A percentile compares a stretch with the other conserved stretches of the same genome.
These are phyloP conservation scores for Pseudotsuga menziesii DNA, from an alignment of 75 land plant genomes.

Conservation along the genomic window DNA sequence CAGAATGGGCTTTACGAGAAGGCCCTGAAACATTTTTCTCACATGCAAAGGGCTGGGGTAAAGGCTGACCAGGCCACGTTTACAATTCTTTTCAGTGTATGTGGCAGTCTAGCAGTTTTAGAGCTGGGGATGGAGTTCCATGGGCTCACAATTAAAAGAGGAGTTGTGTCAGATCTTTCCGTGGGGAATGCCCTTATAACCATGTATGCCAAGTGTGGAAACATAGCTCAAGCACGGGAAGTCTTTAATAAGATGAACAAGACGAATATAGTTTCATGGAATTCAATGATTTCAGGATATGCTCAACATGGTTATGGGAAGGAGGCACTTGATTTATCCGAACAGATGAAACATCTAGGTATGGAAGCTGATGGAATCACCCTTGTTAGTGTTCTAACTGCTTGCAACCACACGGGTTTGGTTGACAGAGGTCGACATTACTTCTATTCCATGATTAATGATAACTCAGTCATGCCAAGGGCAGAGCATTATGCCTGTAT, in stretches of 20 bases:
- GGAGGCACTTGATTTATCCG: slow-evolving; percentile 10
- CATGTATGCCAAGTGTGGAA: slow-evolving; percentile 38
- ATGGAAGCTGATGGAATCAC: slow-evolving; percentile 32
- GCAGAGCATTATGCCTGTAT: background rate
- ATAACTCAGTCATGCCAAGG: background rate
- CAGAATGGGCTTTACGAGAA: too few species aligned
- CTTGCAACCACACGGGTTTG: slow-evolving; percentile 35
- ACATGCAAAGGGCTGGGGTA: too few species aligned
- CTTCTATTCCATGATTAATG: slow-evolving; percentile 19
- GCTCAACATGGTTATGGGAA: slow-evolving; percentile 33
- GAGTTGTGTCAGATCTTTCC: slow-evolving; percentile 10
- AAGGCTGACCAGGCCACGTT: slow-evolving; percentile 13
- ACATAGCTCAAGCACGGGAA: slow-evolving; percentile 13
- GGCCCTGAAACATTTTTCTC: too few species aligned
- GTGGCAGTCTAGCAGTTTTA: slow-evolving; percentile 11
- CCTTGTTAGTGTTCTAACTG: slow-evolving; percentile 20
- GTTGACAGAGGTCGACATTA: slow-evolving; percentile 23
- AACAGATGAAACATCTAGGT: slow-evolving; percentile 26
- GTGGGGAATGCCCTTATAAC: slow-evolving; percentile 23
- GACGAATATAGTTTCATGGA: slow-evolving; percentile 25
- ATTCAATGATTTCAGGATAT: slow-evolving; percentile 31
- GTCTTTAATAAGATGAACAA: slow-evolving; percentile 18
- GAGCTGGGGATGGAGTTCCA: slow-evolving; percentile 13
- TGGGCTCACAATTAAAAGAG: slow-evolving; percentile 17
- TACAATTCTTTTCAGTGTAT: background rate